A percentile compares a stretch with the other conserved stretches of the same genome.
These are phyloP conservation scores for Smittium culicis DNA, from an alignment of 371 early-diverging fungal genomes.

Conservation along the genomic window DNA sequence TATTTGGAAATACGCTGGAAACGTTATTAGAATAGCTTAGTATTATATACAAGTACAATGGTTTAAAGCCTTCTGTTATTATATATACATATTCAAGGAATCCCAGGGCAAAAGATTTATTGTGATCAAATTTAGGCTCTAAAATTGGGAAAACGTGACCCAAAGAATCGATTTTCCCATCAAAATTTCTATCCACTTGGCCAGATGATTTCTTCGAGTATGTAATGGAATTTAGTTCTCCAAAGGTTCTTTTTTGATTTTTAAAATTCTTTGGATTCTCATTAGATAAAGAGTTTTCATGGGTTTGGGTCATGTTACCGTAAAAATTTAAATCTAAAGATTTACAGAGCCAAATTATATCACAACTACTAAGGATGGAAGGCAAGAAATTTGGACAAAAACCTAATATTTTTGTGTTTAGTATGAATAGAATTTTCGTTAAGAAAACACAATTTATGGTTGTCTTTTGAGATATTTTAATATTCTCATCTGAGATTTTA, in stretches of 20 bases:
- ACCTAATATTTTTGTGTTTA: background rate
- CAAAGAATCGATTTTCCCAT: background rate
- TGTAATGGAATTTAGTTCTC: background rate
- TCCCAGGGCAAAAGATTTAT: background rate
- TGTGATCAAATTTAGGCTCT: background rate
- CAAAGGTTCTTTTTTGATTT: background rate
- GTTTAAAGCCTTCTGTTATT: constrained; percentile 7
- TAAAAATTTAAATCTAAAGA: background rate
- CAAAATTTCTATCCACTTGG: background rate
- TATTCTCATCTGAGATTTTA: background rate
- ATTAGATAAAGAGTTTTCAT: background rate
- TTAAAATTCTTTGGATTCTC: background rate
- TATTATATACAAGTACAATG: background rate
- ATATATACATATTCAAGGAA: constrained; percentile 5
- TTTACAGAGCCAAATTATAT: background rate
- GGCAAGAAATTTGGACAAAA: background rate
- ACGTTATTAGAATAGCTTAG: background rate
- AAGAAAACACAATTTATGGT: background rate
- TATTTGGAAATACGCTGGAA: background rate
- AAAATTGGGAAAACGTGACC: background rate
- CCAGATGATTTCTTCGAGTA: background rate
- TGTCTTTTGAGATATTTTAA: background rate
- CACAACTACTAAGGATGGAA: background rate
- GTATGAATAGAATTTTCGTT: background rate
- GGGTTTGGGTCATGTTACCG: background rate